Evolutionary conservation across 2,329 filamentous ascomycete species (phyloP), one percentile per base, ranked within the genome.

Genomic region (Colletotrichum cordylinicola): DNA sequence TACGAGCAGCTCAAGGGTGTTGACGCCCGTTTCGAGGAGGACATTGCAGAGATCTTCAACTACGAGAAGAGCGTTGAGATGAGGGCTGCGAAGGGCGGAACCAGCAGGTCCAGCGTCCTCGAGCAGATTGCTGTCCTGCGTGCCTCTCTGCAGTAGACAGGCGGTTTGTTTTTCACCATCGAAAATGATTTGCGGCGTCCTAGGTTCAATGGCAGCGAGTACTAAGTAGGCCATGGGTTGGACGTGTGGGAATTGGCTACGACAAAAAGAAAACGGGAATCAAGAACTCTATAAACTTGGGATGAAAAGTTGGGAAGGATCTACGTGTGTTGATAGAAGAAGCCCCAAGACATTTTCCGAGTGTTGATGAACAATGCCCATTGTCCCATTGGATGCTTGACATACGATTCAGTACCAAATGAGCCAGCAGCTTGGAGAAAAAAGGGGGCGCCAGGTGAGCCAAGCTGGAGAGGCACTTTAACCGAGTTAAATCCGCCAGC

Each of bases 51-150:
- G 64, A 91, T 91, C 31, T 94, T 98, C 82, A 91, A 98, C 85
- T 98, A 97, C 81, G 93, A 98, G 85, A 91, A 91, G 78, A 95
- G 93, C 76, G 95, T 98, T 8, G 95, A 98, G 89, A 90, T 94
- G 87, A 92, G 94, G 81, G 90, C 92, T 56, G 93, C 94, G 4
- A 92, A 92, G 79, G 96, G 95, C 29, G 95, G 95, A 33, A 97
- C 94, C 29, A 96, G 94, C 86, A 92, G 90, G 85, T 90, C 89
- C 15, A 90, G 91, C 29, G 93, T 94, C 8, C 80, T 90, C 78
- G 89, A 93, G 85, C 92, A 94, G 86, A 89, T 94, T 78, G 85
- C 89, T 80, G 89, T 87, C 8, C 65, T 73, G 4, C 29, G 39
- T 24, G 56, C 24, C 58, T 69, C 31, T 9, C 18, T 70, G 56